These are phyloP conservation scores for Mycena sp. DNA, from an alignment of 1,284 basidiomycete species.

Conservation along the genomic window DNA sequence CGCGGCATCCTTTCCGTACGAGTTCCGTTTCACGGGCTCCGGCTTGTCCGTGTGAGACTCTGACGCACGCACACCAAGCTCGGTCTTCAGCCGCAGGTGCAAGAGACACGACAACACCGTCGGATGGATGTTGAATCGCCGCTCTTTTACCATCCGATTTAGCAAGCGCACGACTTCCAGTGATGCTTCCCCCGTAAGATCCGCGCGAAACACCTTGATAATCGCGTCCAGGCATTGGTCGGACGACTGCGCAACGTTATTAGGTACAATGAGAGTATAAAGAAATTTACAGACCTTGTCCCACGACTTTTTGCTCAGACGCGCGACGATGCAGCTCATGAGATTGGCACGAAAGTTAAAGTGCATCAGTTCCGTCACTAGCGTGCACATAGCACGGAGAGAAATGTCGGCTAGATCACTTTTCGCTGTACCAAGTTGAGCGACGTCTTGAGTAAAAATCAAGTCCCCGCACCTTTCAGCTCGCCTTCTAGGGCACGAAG, in stretches of 20 bases:
- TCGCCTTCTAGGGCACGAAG: slow-evolving; percentile 88
- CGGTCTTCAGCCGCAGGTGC: slow-evolving; percentile 88
- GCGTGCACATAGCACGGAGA: slow-evolving; percentile 88
- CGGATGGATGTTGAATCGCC: slow-evolving; percentile 90
- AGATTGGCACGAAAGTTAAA: slow-evolving; percentile 98
- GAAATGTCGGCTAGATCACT: slow-evolving; percentile 79
- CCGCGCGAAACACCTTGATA: slow-evolving; percentile 84
- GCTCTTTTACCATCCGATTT: slow-evolving; percentile 97
- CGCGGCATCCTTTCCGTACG: slow-evolving; percentile 62
- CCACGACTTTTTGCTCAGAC: slow-evolving; percentile 89
- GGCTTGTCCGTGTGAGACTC: slow-evolving; percentile 73
- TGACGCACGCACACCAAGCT: slow-evolving; percentile 85
- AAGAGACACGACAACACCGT: slow-evolving; percentile 89
- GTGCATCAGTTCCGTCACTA: slow-evolving; percentile 88
- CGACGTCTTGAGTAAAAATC: slow-evolving; percentile 33
- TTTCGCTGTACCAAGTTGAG: slow-evolving; percentile 62
- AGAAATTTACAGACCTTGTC: slow-evolving; percentile 70
- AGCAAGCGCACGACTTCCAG: slow-evolving; percentile 92
- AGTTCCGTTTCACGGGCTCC: slow-evolving; percentile 50
- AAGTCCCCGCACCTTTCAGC: slow-evolving; percentile 75
- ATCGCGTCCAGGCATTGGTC: slow-evolving; percentile 87
- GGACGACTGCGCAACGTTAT: slow-evolving; percentile 63
- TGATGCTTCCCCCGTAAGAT: slow-evolving; percentile 84
- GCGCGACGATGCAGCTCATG: slow-evolving; percentile 88
- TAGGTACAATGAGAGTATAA: slow-evolving; percentile 12